A percentile compares a stretch with the other conserved stretches of the same genome.
phyloP scores from a whole-genome alignment of 2,329 filamentous ascomycete genomes.

The Phoma sp. region DNA sequence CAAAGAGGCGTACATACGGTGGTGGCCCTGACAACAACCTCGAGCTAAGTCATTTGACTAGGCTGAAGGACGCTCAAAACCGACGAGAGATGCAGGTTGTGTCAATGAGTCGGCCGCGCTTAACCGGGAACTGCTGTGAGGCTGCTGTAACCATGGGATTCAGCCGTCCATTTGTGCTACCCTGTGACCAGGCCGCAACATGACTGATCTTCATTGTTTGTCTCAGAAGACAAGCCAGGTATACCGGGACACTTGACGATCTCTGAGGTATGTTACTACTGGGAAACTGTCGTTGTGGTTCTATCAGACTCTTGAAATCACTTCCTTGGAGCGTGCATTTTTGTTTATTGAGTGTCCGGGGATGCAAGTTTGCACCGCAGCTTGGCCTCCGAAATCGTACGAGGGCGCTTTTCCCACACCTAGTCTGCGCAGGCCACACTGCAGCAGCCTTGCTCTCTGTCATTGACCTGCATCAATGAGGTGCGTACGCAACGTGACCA shows the following conservation, averaged over 20 bases:
- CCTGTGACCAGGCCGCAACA: slow-evolving; percentile 25
- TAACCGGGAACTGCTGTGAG: slow-evolving; percentile 10
- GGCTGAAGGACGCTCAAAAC: slow-evolving; percentile 8
- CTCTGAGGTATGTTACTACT: background rate
- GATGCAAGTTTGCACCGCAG: background rate
- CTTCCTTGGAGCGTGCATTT: background rate
- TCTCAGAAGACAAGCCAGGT: slow-evolving; percentile 21
- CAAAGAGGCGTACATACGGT: slow-evolving; percentile 37
- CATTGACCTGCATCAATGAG: slow-evolving; percentile 1
- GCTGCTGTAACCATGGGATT: slow-evolving; percentile 15
- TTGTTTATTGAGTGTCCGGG: background rate
- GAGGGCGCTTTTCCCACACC: background rate
- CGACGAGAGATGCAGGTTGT: slow-evolving; percentile 8
- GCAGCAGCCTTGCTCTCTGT: slow-evolving; percentile 8
- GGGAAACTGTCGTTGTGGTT: background rate
- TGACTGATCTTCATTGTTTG: slow-evolving; percentile 21
- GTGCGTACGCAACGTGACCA: slow-evolving; percentile 13
- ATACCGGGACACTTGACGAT: background rate
- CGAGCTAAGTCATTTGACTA: slow-evolving; percentile 15
- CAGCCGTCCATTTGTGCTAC: slow-evolving; percentile 34
- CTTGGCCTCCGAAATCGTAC: background rate
- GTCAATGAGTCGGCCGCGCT: slow-evolving; percentile 7
- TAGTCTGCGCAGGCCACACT: background rate
- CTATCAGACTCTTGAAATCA: background rate
- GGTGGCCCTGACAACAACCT: slow-evolving; percentile 25